These are phyloP conservation scores for Colletotrichum orbiculare DNA, from an alignment of 2,329 filamentous ascomycete species.

Conservation along the genomic window DNA sequence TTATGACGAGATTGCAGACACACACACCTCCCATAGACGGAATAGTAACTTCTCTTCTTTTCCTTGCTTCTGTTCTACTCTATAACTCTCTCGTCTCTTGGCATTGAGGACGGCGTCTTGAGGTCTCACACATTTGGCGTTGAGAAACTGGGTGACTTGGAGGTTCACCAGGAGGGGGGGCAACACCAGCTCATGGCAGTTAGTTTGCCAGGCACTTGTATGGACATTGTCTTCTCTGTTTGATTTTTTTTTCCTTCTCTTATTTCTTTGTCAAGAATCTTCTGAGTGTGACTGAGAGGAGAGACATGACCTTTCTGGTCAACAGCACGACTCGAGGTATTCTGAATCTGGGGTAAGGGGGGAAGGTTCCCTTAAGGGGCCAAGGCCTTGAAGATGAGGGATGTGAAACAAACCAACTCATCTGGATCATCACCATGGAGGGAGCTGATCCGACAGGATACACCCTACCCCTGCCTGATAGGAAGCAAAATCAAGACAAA, in stretches of 20 bases:
- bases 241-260: not conserved
- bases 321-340: not conserved
- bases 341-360: not conserved
- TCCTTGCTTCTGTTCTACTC: conserved; percentile 19
- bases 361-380: not conserved
- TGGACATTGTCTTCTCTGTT: not conserved
- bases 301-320: not conserved
- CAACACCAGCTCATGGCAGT: not conserved
- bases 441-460: not conserved
- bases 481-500: conserved; percentile 17
- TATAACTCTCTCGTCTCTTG: conserved; percentile 27
- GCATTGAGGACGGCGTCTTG: conserved; percentile 33
- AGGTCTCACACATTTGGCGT: conserved; percentile 22
- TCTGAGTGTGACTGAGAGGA: conserved; percentile 2
- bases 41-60: conserved; percentile 22
- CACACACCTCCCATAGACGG: conserved; percentile 19
- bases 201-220: not conserved
- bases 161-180: conserved; percentile 13
- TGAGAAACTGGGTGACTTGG: conserved; percentile 21
- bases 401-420: not conserved
- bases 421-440: not conserved
- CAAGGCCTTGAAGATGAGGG: not conserved
- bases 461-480: conserved; percentile 7
- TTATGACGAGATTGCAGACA: conserved; percentile 20
- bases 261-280: conserved; percentile 25